These are phyloP conservation scores for Mycena vitilis DNA, from an alignment of 768 basidiomycete genomes.

Conservation along the genomic window DNA sequence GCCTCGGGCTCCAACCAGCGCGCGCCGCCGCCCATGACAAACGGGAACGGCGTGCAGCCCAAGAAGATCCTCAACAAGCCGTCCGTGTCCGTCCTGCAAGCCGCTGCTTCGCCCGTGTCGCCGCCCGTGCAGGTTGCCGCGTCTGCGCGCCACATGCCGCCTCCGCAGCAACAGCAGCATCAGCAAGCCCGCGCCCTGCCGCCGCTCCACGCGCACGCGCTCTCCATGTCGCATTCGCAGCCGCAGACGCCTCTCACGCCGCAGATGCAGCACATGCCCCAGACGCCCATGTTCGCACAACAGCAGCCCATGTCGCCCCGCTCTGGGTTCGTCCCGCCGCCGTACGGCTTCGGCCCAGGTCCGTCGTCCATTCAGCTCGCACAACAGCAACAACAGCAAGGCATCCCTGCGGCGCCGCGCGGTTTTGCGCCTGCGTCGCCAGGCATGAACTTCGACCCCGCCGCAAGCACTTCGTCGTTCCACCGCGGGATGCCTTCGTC, in stretches of 20 bases:
- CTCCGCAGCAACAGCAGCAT: slow-evolving; percentile 50
- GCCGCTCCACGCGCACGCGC: slow-evolving; percentile 40
- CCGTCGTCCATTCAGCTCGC: slow-evolving; percentile 52
- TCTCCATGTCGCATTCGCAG: slow-evolving; percentile 54
- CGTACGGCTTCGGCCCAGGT: slow-evolving; percentile 63
- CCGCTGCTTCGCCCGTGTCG: slow-evolving; percentile 41
- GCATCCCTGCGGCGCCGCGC: slow-evolving; percentile 57
- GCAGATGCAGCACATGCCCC: slow-evolving; percentile 58
- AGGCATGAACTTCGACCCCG: slow-evolving; percentile 68
- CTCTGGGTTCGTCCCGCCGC: slow-evolving; percentile 59
- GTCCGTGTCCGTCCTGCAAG: slow-evolving; percentile 41
- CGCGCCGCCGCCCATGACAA: slow-evolving; percentile 47
- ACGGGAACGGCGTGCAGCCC: slow-evolving; percentile 55
- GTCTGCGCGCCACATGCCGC: slow-evolving; percentile 44
- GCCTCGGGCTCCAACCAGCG: slow-evolving; percentile 61
- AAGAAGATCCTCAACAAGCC: slow-evolving; percentile 76
- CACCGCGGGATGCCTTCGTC: slow-evolving; percentile 51
- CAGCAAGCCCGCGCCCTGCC: slow-evolving; percentile 49
- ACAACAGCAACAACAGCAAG: slow-evolving; percentile 40
- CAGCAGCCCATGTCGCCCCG: slow-evolving; percentile 67
- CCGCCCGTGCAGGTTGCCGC: slow-evolving; percentile 39
- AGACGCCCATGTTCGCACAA: slow-evolving; percentile 62
- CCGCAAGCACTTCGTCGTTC: slow-evolving; percentile 44
- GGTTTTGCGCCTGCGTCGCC: slow-evolving; percentile 67
- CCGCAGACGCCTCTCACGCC: slow-evolving; percentile 63